Evolutionary conservation across 805 yeast species (phyloP).

Genomic region (Cyberlindnera galapagoensis): DNA sequence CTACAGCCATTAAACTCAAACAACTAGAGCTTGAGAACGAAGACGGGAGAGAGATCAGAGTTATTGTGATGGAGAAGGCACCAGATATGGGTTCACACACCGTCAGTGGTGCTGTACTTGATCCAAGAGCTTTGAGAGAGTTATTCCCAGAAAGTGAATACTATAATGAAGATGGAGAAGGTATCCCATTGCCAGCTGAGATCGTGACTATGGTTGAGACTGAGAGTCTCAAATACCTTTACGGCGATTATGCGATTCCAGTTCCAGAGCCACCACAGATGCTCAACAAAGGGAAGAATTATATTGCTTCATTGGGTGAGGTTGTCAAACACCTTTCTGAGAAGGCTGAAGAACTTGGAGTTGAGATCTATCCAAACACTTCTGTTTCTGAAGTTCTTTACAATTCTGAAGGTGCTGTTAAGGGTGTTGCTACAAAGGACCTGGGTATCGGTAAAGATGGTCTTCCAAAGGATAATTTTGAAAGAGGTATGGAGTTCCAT

Average conservation of each 20-base stretch:
- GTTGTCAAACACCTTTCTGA: slow-evolving; percentile 80
- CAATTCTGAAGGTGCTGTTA: slow-evolving; percentile 52
- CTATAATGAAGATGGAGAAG: slow-evolving; percentile 42
- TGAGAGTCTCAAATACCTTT: slow-evolving; percentile 68
- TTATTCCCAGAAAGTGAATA: slow-evolving; percentile 65
- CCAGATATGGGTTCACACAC: slow-evolving; percentile 91
- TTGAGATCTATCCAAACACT: slow-evolving; percentile 88
- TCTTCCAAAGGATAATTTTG: slow-evolving; percentile 73
- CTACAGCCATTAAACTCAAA: slow-evolving; percentile 85
- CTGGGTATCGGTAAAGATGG: slow-evolving; percentile 79
- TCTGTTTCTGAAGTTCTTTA: slow-evolving; percentile 76
- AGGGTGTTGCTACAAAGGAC: slow-evolving; percentile 92
- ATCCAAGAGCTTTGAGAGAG: slow-evolving; percentile 83
- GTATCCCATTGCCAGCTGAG: slow-evolving; percentile 74
- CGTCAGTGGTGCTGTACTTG: slow-evolving; percentile 90
- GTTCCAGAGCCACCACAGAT: slow-evolving; percentile 93
- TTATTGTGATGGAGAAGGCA: slow-evolving; percentile 87
- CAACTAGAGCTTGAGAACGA: slow-evolving; percentile 63
- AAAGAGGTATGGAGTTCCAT: slow-evolving; percentile 95
- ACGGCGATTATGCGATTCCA: slow-evolving; percentile 54
- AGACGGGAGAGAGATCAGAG: slow-evolving; percentile 65
- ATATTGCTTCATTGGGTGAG: slow-evolving; percentile 75
- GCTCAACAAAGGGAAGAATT: slow-evolving; percentile 74
- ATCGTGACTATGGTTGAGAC: slow-evolving; percentile 65
- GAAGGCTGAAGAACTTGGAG: slow-evolving; percentile 88